Evolutionary conservation across 345 rosid genomes (phyloP).

Genomic region (Melaleuca quinquenervia): DNA sequence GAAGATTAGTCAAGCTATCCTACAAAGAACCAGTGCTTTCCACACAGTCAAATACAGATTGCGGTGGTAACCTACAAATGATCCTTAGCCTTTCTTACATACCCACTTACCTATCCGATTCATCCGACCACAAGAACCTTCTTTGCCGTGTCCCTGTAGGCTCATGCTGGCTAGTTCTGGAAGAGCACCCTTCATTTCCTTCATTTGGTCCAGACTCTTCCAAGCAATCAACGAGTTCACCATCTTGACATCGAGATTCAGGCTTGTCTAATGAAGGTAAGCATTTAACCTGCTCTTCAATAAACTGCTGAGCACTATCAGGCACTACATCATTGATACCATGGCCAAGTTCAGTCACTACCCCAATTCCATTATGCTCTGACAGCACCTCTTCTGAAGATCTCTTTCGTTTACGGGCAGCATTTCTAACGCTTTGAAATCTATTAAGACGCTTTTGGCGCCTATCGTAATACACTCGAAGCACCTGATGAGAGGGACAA

Average conservation of each 20-base stretch:
- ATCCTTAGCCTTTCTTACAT: background rate
- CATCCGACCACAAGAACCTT: constrained; percentile 84
- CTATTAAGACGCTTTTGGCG: constrained; percentile 35
- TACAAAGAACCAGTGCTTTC: background rate
- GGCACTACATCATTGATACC: background rate
- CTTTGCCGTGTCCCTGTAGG: constrained; percentile 34
- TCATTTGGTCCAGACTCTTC: constrained; percentile 20
- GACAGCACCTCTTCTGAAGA: constrained; percentile 12
- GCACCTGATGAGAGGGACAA: constrained; percentile 41
- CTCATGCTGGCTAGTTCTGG: constrained; percentile 24
- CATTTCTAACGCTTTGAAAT: constrained; percentile 19
- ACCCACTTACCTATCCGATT: constrained; percentile 61
- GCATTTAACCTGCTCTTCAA: constrained; percentile 11
- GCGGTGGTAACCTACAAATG: background rate
- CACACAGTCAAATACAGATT: background rate
- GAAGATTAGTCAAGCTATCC: background rate
- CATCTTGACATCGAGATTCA: constrained; percentile 19
- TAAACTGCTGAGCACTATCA: constrained; percentile 8
- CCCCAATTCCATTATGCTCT: constrained; percentile 24
- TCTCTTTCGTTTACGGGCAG: constrained; percentile 53
- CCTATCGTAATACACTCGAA: constrained; percentile 62
- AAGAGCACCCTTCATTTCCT: constrained; percentile 35
- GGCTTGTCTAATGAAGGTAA: constrained; percentile 18
- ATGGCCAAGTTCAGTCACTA: constrained; percentile 14
- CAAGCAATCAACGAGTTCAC: constrained; percentile 17